Evolutionary conservation across 2,329 filamentous ascomycete species (phyloP).

Genomic region (Cladophialophora carrionii): DNA sequence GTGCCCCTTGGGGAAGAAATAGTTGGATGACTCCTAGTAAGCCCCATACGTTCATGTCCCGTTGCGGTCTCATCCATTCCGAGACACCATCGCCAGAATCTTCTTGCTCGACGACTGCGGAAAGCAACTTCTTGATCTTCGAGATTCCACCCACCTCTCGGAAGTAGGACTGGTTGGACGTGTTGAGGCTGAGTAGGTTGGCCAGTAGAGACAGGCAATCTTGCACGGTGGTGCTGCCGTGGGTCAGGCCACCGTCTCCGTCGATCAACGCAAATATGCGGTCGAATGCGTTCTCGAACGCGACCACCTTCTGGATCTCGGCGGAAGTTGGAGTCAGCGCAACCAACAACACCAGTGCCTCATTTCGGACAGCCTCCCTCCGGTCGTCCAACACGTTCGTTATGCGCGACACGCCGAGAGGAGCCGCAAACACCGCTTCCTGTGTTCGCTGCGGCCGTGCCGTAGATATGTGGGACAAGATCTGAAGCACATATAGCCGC

Average conservation of each 20-base stretch:
- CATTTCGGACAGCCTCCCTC: conserved; percentile 83
- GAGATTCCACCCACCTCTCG: conserved; percentile 83
- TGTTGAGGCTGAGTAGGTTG: conserved; percentile 83
- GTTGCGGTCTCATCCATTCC: conserved; percentile 74
- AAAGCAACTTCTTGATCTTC: conserved; percentile 70
- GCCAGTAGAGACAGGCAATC: conserved; percentile 90
- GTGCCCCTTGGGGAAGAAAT: conserved; percentile 79
- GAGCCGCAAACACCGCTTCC: conserved; percentile 88
- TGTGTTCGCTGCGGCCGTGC: conserved; percentile 89
- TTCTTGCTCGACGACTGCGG: conserved; percentile 59
- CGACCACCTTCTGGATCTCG: conserved; percentile 92
- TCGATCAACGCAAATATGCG: conserved; percentile 80
- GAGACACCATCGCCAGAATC: conserved; percentile 63
- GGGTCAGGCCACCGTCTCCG: conserved; percentile 75
- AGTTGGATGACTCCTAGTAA: conserved; percentile 82
- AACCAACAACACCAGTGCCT: conserved; percentile 82
- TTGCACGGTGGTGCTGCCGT: conserved; percentile 85
- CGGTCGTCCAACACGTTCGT: conserved; percentile 82
- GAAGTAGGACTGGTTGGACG: conserved; percentile 91
- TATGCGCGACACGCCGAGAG: conserved; percentile 82
- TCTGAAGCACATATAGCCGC: conserved; percentile 84
- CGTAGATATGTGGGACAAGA: conserved; percentile 81
- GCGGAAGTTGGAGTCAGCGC: conserved; percentile 82
- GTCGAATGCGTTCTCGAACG: conserved; percentile 92
- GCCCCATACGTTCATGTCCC: conserved; percentile 89